Conservation (phyloP, 345 rosid species). For the Anacardium occidentale region DNA sequence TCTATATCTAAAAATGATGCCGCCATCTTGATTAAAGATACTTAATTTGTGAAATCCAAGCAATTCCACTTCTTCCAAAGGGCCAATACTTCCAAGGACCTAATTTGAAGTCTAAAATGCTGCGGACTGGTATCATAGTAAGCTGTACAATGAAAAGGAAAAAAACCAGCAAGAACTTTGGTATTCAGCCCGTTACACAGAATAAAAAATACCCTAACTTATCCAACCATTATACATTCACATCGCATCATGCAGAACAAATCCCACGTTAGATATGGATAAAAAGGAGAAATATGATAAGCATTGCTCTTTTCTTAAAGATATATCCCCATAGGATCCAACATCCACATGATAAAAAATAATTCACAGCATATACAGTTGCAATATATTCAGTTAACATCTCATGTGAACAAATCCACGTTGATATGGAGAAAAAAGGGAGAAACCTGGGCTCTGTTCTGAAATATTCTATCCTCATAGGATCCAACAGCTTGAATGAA, state of each 20-base stretch:
- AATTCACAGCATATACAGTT: background rate
- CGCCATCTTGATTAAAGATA: background rate
- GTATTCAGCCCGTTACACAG: background rate
- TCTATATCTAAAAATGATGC: background rate
- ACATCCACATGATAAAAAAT: conserved; percentile 22
- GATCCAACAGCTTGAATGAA: conserved; percentile 90
- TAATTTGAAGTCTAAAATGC: background rate
- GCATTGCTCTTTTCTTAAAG: conserved; percentile 77
- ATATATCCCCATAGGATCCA: conserved; percentile 81
- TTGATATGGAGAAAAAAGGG: background rate
- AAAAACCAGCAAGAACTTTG: too few relatives aligned
- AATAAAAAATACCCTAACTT: background rate
- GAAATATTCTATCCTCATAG: conserved; percentile 82
- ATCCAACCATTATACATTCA: background rate
- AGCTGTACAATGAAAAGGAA: background rate
- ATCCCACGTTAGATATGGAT: background rate
- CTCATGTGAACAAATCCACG: background rate
- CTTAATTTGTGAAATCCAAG: background rate
- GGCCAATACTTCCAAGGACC: conserved; percentile 8
- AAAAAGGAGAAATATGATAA: conserved; percentile 52
- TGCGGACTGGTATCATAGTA: background rate
- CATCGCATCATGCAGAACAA: background rate
- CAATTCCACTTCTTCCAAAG: background rate
- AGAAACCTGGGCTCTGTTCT: conserved; percentile 81
- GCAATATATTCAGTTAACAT: background rate